Conservation (phyloP, 2,329 filamentous ascomycete species). For the Apiospora phragmitis region DNA sequence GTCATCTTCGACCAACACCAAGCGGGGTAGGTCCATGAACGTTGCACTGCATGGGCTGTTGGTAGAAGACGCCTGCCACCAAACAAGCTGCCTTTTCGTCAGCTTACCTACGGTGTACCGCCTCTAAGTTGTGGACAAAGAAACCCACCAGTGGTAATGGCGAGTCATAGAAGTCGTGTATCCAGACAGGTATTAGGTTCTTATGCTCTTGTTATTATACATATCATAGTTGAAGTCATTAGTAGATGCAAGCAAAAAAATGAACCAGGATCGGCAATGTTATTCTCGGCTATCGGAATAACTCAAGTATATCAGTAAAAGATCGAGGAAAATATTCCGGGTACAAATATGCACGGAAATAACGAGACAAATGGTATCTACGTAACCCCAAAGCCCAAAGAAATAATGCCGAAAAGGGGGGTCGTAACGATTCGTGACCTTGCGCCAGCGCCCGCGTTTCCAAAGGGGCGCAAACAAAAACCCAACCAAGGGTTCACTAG, state of each 20-base stretch:
- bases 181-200: too few relatives aligned
- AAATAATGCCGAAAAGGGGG: neutral
- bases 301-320: neutral
- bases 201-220: neutral
- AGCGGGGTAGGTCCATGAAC: neutral
- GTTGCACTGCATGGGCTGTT: neutral
- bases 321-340: neutral
- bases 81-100: neutral
- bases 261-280: neutral
- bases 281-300: neutral
- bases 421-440: neutral
- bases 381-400: constrained; percentile 8
- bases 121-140: neutral
- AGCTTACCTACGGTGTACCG: neutral
- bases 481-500: neutral
- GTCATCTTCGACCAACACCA: neutral
- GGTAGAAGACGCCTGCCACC: neutral
- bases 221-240: neutral
- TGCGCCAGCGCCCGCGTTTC: neutral
- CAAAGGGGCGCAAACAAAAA: neutral
- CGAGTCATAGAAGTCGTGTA: too few relatives aligned
- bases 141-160: neutral
- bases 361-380: constrained; percentile 7
- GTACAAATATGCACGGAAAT: neutral
- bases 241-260: neutral